phyloP scores from a whole-genome alignment of 805 yeast genomes.

The Komagataella mondaviorum region DNA sequence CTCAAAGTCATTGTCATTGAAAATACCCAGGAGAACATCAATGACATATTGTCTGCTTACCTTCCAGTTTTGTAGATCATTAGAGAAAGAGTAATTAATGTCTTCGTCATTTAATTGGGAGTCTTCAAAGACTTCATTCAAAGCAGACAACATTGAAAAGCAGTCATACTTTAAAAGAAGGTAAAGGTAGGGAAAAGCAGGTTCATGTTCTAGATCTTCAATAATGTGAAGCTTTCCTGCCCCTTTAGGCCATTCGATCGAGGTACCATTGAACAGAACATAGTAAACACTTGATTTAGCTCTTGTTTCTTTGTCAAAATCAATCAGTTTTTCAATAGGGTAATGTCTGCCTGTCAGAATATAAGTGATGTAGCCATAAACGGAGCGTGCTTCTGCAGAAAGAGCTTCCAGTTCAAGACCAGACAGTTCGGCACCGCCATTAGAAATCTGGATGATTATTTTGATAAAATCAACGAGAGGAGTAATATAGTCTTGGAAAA shows the following conservation, averaged over 20 bases:
- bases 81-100: slow-evolving; percentile 3
- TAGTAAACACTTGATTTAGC: slow-evolving; percentile 42
- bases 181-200: slow-evolving; percentile 60
- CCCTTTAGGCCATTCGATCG: slow-evolving; percentile 30
- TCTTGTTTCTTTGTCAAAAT: slow-evolving; percentile 13
- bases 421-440: slow-evolving; percentile 5
- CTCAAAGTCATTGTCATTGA: slow-evolving; percentile 24
- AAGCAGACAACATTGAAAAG: slow-evolving; percentile 44
- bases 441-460: slow-evolving; percentile 11
- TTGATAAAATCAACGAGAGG: slow-evolving; percentile 53
- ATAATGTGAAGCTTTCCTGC: slow-evolving; percentile 20
- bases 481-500: slow-evolving; percentile 56
- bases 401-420: slow-evolving; percentile 5
- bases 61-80: slow-evolving; percentile 12
- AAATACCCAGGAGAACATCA: slow-evolving; percentile 54
- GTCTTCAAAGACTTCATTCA: slow-evolving; percentile 82
- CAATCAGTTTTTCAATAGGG: slow-evolving; percentile 50
- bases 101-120: slow-evolving; percentile 53
- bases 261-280: slow-evolving; percentile 44
- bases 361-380: slow-evolving; percentile 53
- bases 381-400: slow-evolving; percentile 14
- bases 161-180: slow-evolving; percentile 41
- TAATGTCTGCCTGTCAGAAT: slow-evolving; percentile 67
- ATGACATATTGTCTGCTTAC: slow-evolving; percentile 67
- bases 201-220: slow-evolving; percentile 21